These are phyloP conservation scores for Kitagawia praeruptora DNA, from an alignment of 129 eudicot species.

Conservation along the genomic window DNA sequence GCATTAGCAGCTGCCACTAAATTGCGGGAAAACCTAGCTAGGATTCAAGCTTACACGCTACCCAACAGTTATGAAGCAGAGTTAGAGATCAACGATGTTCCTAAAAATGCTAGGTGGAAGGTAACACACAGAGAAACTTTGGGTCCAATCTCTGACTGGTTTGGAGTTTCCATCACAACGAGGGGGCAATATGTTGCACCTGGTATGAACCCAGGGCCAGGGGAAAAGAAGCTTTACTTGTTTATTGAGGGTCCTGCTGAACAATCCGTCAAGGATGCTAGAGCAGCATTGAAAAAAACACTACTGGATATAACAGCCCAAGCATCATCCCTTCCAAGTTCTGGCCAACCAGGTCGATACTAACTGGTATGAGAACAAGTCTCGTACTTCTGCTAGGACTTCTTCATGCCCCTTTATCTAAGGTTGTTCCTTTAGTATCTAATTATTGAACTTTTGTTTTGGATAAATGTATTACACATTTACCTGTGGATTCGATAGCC, in stretches of 20 bases:
- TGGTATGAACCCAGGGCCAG: conserved; percentile 53
- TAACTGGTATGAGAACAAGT: conserved; percentile 5
- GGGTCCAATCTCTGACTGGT: conserved; percentile 81
- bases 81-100: conserved; percentile 79
- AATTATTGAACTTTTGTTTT: neutral
- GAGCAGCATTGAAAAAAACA: conserved; percentile 60
- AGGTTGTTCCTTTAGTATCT: conserved; percentile 1
- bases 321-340: conserved; percentile 21
- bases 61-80: conserved; percentile 86
- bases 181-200: conserved; percentile 67
- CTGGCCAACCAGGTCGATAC: conserved; percentile 19
- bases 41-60: conserved; percentile 70
- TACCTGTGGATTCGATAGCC: neutral
- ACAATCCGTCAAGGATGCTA: conserved; percentile 79
- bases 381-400: neutral
- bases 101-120: conserved; percentile 92
- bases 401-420: neutral
- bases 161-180: conserved; percentile 82
- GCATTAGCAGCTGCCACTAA: conserved; percentile 79
- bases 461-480: neutral
- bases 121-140: conserved; percentile 84
- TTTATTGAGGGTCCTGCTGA: conserved; percentile 80
- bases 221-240: conserved; percentile 70
- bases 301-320: conserved; percentile 76
- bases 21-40: conserved; percentile 67